phyloP scores from a whole-genome alignment of 2,329 filamentous ascomycete species.

The Sporothrix inflata region DNA sequence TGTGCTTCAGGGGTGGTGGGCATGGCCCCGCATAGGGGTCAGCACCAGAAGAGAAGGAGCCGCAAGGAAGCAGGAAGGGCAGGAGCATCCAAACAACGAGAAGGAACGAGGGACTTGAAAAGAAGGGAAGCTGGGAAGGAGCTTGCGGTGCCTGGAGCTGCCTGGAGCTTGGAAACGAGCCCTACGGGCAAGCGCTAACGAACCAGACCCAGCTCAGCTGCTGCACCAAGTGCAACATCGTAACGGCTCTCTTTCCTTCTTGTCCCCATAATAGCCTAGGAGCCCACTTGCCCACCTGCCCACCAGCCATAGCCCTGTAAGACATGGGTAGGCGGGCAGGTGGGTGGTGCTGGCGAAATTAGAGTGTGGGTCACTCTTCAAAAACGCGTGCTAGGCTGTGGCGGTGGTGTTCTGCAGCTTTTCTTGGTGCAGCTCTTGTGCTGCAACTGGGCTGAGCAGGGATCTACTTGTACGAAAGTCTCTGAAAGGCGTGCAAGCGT shows the following conservation, averaged over 20 bases:
- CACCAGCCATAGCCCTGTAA: constrained; percentile 10
- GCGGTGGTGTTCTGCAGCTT: not conserved
- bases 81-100: not conserved
- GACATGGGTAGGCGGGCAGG: not conserved
- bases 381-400: not conserved
- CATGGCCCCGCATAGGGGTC: constrained; percentile 14
- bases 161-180: constrained; percentile 1
- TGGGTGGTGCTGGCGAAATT: constrained; percentile 23
- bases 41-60: not conserved
- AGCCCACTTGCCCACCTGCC: not conserved
- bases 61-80: not conserved
- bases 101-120: not conserved
- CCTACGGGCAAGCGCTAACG: not conserved
- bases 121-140: not conserved
- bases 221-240: not conserved
- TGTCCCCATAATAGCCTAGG: not conserved
- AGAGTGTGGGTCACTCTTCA: not conserved
- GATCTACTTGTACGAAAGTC: not conserved
- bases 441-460: constrained; percentile 6
- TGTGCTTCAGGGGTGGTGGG: constrained; percentile 2
- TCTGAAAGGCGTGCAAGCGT: too few relatives aligned
- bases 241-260: not conserved
- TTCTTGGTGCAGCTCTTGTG: not conserved
- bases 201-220: not conserved
- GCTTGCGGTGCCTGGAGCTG: not conserved